Evolutionary conservation across 164 flowering plant species (phyloP).

Genomic region (Sedum album): DNA sequence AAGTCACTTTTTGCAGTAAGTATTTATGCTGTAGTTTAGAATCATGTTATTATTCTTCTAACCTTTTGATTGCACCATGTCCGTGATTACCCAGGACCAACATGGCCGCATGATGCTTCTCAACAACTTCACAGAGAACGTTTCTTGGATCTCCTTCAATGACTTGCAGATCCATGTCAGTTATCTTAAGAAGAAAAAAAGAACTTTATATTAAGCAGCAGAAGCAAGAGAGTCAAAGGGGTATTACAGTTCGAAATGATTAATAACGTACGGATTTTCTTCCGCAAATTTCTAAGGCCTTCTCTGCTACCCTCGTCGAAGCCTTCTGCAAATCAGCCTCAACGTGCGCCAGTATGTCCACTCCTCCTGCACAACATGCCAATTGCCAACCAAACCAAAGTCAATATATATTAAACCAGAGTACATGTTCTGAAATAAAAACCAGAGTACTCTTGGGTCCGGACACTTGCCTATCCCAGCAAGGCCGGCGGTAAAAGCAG

Average conservation of each 20-base stretch:
- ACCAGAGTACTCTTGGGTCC: no score
- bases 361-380: slow-evolving; percentile 43
- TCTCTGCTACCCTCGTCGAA: slow-evolving; percentile 45
- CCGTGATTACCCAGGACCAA: slow-evolving; percentile 9
- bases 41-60: neutral
- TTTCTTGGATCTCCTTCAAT: slow-evolving; percentile 3
- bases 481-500: slow-evolving; percentile 44
- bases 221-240: neutral
- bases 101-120: slow-evolving; percentile 8
- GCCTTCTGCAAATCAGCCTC: slow-evolving; percentile 45
- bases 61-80: slow-evolving; percentile 10
- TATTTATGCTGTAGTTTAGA: neutral
- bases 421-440: no score
- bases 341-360: slow-evolving; percentile 36
- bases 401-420: no score
- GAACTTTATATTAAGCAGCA: neutral
- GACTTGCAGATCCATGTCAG: slow-evolving; percentile 7
- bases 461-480: slow-evolving; percentile 51
- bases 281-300: slow-evolving; percentile 33
- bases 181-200: neutral
- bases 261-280: slow-evolving; percentile 39
- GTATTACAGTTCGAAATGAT: neutral
- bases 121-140: slow-evolving; percentile 7
- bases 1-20: neutral
- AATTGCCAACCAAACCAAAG: no score